Conservation (phyloP, 2,329 filamentous ascomycete species). For the Sporothrix brunneoviolacea region DNA sequence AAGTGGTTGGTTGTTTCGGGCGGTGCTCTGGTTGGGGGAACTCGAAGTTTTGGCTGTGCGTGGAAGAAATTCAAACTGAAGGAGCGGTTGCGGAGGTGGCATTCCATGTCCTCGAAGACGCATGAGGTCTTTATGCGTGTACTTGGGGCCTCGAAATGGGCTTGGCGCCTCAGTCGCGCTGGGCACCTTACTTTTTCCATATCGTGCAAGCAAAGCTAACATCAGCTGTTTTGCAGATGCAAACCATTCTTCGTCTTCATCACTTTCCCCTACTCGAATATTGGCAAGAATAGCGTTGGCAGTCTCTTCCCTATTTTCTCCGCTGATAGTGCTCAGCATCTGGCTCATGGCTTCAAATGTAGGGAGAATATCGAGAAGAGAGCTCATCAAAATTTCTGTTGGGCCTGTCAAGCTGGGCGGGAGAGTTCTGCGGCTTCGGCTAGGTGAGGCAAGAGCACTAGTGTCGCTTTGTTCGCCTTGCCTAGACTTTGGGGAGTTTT, state of each 20-base stretch:
- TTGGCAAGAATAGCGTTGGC: background rate
- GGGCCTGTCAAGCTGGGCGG: background rate
- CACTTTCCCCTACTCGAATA: background rate
- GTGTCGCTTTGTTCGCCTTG: no score
- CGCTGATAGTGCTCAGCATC: background rate
- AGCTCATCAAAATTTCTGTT: background rate
- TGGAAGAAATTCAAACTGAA: background rate
- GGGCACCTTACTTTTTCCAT: background rate
- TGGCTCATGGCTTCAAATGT: conserved; percentile 3
- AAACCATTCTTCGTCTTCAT: background rate
- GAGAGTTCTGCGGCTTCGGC: background rate
- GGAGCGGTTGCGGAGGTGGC: background rate
- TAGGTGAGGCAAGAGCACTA: no score
- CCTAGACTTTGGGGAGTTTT: no score
- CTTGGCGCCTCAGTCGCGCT: background rate
- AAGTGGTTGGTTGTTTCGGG: no score
- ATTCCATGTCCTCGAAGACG: background rate
- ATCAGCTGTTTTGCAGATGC: conserved; percentile 1
- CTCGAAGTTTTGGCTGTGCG: background rate
- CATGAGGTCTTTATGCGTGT: background rate
- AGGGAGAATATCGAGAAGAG: conserved; percentile 5
- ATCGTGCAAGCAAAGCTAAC: background rate
- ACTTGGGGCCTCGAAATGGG: background rate
- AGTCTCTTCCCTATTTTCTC: background rate
- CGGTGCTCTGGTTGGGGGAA: no score